A percentile compares a stretch with the other conserved stretches of the same genome.
Evolutionary conservation across 495 filamentous ascomycete species (phyloP).

Genomic region (Pyrenopolyporus hunteri): DNA sequence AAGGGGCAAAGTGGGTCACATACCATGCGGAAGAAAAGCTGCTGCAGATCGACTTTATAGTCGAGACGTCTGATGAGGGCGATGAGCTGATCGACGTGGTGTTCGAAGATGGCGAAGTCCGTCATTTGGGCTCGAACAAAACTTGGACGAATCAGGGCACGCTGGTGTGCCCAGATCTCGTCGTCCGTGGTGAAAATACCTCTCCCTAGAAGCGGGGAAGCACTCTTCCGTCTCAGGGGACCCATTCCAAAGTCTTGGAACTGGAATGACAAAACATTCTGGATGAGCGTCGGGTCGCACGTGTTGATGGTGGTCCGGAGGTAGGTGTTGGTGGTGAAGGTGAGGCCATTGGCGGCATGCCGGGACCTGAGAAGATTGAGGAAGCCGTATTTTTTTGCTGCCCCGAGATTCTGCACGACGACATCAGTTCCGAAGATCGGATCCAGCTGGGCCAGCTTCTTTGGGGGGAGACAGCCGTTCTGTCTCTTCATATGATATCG

Average conservation of each 20-base stretch:
- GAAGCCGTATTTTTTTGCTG: slow-evolving; percentile 35
- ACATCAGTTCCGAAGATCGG: slow-evolving; percentile 43
- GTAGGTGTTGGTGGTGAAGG: slow-evolving; percentile 41
- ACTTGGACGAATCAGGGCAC: slow-evolving; percentile 50
- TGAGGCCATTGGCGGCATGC: slow-evolving; percentile 38
- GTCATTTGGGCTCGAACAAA: slow-evolving; percentile 46
- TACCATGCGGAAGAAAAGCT: slow-evolving; percentile 64
- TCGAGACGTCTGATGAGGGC: slow-evolving; percentile 44
- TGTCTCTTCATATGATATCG: slow-evolving; percentile 20
- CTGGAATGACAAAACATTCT: slow-evolving; percentile 68
- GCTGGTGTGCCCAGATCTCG: slow-evolving; percentile 47
- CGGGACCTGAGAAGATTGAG: slow-evolving; percentile 35
- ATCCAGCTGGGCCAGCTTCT: slow-evolving; percentile 37
- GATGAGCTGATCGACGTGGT: slow-evolving; percentile 53
- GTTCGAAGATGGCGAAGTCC: slow-evolving; percentile 60
- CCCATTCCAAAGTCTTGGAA: slow-evolving; percentile 67
- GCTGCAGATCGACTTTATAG: slow-evolving; percentile 58
- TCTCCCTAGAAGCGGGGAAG: slow-evolving; percentile 49
- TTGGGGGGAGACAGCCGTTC: slow-evolving; percentile 35
- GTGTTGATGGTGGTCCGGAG: slow-evolving; percentile 55
- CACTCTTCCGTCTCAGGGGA: slow-evolving; percentile 35
- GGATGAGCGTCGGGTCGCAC: slow-evolving; percentile 71
- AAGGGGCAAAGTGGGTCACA: background rate
- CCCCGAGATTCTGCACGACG: slow-evolving; percentile 33
- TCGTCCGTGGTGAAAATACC: slow-evolving; percentile 58